Percentiles rank a stretch among this genome's conserved stretches.
Evolutionary conservation across 2,329 filamentous ascomycete species (phyloP).

Genomic region (Massarina eburnea): DNA sequence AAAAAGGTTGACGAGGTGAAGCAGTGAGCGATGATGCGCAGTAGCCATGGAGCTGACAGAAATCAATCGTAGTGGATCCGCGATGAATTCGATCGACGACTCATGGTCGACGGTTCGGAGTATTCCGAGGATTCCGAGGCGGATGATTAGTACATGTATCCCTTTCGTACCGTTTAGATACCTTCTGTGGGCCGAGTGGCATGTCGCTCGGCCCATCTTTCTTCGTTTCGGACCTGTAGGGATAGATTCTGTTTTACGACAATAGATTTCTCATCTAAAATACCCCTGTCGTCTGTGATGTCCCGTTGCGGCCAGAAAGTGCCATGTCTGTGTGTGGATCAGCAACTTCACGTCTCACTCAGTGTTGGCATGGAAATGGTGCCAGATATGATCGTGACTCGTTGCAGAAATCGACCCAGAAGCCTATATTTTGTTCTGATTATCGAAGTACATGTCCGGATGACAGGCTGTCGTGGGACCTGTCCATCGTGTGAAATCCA

Average conservation of each 20-base stretch:
- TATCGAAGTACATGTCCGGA: slow-evolving; percentile 42
- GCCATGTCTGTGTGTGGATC: neutral
- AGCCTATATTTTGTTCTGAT: slow-evolving; percentile 42
- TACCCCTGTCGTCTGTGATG: too few relatives aligned
- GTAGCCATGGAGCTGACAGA: too few relatives aligned
- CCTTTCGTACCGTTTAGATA: slow-evolving; percentile 9
- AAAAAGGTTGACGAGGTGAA: slow-evolving; percentile 41
- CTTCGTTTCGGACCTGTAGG: slow-evolving; percentile 5
- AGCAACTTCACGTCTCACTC: neutral
- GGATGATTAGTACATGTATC: neutral
- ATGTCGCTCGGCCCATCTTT: neutral
- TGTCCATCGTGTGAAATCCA: slow-evolving; percentile 37
- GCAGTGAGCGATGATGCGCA: slow-evolving; percentile 21
- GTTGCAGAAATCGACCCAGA: slow-evolving; percentile 20
- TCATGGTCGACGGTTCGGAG: neutral
- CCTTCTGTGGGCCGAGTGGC: slow-evolving; percentile 3
- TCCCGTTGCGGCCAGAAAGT: too few relatives aligned
- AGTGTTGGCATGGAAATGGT: neutral
- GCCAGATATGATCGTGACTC: slow-evolving; percentile 1
- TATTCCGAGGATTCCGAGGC: neutral
- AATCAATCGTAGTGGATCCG: too few relatives aligned
- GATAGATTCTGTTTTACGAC: slow-evolving; percentile 4
- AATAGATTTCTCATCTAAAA: neutral
- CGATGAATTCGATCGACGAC: too few relatives aligned
- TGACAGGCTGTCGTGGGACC: slow-evolving; percentile 31